phyloP scores from a whole-genome alignment of 2,329 filamentous ascomycete genomes.

The Xylaria sp. region DNA sequence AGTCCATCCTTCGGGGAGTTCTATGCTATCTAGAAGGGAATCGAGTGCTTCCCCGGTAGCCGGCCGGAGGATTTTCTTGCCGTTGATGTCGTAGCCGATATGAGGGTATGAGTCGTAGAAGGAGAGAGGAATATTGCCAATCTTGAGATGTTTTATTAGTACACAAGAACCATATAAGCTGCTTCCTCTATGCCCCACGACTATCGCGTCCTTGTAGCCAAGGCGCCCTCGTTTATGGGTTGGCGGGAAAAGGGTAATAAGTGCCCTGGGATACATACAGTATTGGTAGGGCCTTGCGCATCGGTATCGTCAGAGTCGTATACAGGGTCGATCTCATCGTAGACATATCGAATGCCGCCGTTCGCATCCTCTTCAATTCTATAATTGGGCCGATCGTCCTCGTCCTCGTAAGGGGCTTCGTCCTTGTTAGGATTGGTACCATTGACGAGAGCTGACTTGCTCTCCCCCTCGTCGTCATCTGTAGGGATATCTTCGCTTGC shows the following conservation, averaged over 20 bases:
- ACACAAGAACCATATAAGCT: not conserved
- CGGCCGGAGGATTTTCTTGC: constrained; percentile 96
- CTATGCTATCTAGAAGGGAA: constrained; percentile 93
- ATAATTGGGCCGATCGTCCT: constrained; percentile 56
- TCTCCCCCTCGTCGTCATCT: constrained; percentile 53
- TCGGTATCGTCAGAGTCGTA: constrained; percentile 98
- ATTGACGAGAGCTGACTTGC: constrained; percentile 49
- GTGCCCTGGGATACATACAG: constrained; percentile 51
- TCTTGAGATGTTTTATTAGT: constrained; percentile 51
- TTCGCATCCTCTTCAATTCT: constrained; percentile 82
- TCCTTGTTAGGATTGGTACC: constrained; percentile 50
- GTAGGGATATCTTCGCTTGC: constrained; percentile 56
- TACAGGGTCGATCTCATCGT: constrained; percentile 90
- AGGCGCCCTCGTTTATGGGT: not conserved
- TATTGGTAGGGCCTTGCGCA: constrained; percentile 81
- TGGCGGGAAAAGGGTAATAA: not conserved
- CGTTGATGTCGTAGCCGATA: constrained; percentile 98
- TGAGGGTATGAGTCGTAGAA: constrained; percentile 99
- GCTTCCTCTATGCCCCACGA: not conserved
- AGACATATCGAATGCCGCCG: constrained; percentile 89
- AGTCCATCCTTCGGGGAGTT: constrained; percentile 96
- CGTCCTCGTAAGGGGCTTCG: constrained; percentile 45
- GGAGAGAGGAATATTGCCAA: constrained; percentile 90
- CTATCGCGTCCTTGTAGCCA: not conserved
- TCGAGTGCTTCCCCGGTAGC: constrained; percentile 94